Base-by-base conservation (phyloP, 257 asterid genomes). In the Solanum clarkiae region DNA sequence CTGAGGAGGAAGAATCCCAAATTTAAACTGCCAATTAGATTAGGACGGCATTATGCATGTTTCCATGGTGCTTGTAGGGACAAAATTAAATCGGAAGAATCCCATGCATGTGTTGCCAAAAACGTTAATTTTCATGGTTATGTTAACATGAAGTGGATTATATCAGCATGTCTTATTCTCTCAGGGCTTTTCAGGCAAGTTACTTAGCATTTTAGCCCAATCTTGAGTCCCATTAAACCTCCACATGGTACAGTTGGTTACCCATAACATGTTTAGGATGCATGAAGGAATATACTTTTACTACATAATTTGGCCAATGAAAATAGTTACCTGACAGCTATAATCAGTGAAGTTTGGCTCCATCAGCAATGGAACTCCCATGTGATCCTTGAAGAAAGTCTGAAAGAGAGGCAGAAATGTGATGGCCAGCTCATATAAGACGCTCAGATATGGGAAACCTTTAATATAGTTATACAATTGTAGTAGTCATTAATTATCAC, bases 291-390 rank as follows among this genome's bases (percentile, higher is more conserved):
- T 17, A 26, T 8, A 13, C 36, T 40, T 70, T 54, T 42, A 59
- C 68, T n/a, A 72, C 65, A 75, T 75, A 22, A 75, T 44, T 29
- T 60, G 36, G 40, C 29, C 60, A 29, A 75, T 49, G 45, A 54
- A 80, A 56, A 60, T 20, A 36, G 49, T 72, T 90, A 94, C 98
- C 96, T 94, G 98, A 83, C 98, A 95, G 91, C 96, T 94, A 85
- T 92, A 95, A 62, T 95, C 96, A 17, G 51, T 83, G 92, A 95
- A 93, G 88, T 93, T 91, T 86, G 98, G 98, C 90, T 95, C 98
- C 97, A 95, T 95, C 77, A 93, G 69, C 75, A 93, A 81, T 66
- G 97, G 95, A 59, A 95, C 95, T 87, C 98, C 98, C 98, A 94
- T 94, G 90, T 87, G 86, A 72, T 95, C 97, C 85, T 90, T 92